These are phyloP conservation scores for Coleophoma eucalyptorum DNA, from an alignment of 2,329 filamentous ascomycete species.

Conservation along the genomic window DNA sequence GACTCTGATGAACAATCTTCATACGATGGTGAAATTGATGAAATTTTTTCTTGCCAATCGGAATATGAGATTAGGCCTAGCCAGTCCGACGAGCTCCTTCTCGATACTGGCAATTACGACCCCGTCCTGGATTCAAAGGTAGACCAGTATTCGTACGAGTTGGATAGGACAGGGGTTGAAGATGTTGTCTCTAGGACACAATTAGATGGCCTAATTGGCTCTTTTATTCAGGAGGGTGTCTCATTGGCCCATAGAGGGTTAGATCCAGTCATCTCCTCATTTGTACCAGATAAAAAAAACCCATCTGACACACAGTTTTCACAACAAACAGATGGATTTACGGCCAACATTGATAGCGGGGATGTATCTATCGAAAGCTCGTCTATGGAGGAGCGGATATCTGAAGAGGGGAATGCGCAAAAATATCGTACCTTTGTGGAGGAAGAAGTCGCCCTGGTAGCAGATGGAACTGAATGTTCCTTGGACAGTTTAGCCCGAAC, in stretches of 20 bases:
- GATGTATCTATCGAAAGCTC: not conserved
- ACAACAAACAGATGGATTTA: too few species aligned
- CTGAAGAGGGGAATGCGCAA: not conserved
- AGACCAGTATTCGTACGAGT: not conserved
- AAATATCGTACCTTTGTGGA: not conserved
- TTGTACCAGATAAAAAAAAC: too few species aligned
- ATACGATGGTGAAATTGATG: slow-evolving; percentile 11
- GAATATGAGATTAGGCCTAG: slow-evolving; percentile 7
- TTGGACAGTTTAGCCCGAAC: slow-evolving; percentile 9
- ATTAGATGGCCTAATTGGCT: slow-evolving; percentile 18
- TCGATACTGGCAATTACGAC: slow-evolving; percentile 9
- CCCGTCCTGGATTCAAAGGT: not conserved
- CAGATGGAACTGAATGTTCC: slow-evolving; percentile 3
- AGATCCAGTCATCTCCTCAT: too few species aligned
- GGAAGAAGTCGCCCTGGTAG: slow-evolving; percentile 8
- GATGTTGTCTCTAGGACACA: slow-evolving; percentile 17
- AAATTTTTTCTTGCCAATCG: not conserved
- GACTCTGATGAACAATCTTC: slow-evolving; percentile 13
- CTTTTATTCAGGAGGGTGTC: not conserved
- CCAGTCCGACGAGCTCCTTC: slow-evolving; percentile 7
- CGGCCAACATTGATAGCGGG: too few species aligned
- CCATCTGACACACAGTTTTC: too few species aligned
- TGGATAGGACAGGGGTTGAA: slow-evolving; percentile 18
- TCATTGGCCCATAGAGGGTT: too few species aligned
- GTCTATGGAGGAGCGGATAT: not conserved